These are phyloP conservation scores for Niveomyces coronatus DNA, from an alignment of 2,329 filamentous ascomycete genomes.

Conservation along the genomic window DNA sequence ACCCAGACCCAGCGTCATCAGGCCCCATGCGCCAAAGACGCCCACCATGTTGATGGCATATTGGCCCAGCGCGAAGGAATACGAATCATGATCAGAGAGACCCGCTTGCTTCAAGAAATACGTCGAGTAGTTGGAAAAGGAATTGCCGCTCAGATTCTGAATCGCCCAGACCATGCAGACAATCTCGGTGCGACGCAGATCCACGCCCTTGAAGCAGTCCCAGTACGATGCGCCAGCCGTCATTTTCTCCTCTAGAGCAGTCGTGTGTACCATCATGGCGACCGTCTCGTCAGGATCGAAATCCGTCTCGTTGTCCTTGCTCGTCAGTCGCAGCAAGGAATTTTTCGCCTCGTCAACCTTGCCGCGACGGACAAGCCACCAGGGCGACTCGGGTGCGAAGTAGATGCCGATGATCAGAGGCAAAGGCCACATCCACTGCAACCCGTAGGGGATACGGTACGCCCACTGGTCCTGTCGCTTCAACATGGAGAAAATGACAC, in stretches of 20 bases:
- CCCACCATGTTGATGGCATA: conserved; percentile 68
- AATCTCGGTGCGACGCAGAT: conserved; percentile 66
- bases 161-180: conserved; percentile 56
- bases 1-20: conserved; percentile 67
- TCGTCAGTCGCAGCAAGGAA: conserved; percentile 55
- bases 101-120: conserved; percentile 53
- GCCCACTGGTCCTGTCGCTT: conserved; percentile 56
- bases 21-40: conserved; percentile 70
- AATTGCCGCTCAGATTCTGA: conserved; percentile 53
- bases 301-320: conserved; percentile 50
- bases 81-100: conserved; percentile 39
- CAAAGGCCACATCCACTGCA: conserved; percentile 72
- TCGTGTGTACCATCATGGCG: conserved; percentile 88
- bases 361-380: conserved; percentile 65
- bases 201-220: conserved; percentile 75
- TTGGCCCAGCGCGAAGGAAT: conserved; percentile 52
- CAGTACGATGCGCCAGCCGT: conserved; percentile 63
- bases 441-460: conserved; percentile 58
- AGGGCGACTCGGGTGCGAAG: conserved; percentile 61
- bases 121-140: conserved; percentile 55
- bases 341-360: conserved; percentile 55
- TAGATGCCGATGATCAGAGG: conserved; percentile 55
- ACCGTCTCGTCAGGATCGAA: conserved; percentile 78
- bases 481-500: conserved; percentile 61
- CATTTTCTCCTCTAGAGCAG: conserved; percentile 65